A percentile compares a stretch with the other conserved stretches of the same genome.
These are phyloP conservation scores for Populus trichocarpa DNA, from an alignment of 441 rosid genomes.

Conservation along the genomic window DNA sequence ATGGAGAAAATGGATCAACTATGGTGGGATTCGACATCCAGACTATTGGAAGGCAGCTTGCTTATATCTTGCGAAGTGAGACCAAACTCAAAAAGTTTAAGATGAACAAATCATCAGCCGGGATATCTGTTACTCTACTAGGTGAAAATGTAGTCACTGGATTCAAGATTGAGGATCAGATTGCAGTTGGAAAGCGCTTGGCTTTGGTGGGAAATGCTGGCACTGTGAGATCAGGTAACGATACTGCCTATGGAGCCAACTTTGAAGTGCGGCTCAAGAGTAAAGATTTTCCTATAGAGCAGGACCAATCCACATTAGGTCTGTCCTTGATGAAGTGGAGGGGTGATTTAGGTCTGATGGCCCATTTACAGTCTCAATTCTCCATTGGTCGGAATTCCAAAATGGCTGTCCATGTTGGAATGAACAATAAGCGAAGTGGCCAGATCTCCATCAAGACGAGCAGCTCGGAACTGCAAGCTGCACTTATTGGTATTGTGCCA, in stretches of 20 bases:
- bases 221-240: slow-evolving; percentile 57
- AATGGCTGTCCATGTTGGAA: slow-evolving; percentile 75
- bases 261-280: slow-evolving; percentile 65
- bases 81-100: slow-evolving; percentile 67
- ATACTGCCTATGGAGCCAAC: slow-evolving; percentile 77
- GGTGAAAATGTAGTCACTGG: slow-evolving; percentile 80
- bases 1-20: slow-evolving; percentile 66
- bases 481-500: slow-evolving; percentile 63
- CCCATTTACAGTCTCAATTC: slow-evolving; percentile 79
- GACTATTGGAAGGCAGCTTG: slow-evolving; percentile 77
- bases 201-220: slow-evolving; percentile 73
- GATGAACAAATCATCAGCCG: slow-evolving; percentile 68
- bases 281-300: slow-evolving; percentile 80
- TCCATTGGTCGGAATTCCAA: slow-evolving; percentile 72
- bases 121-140: slow-evolving; percentile 66
- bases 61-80: slow-evolving; percentile 71
- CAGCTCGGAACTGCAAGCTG: slow-evolving; percentile 90
- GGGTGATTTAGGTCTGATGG: slow-evolving; percentile 85
- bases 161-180: slow-evolving; percentile 77
- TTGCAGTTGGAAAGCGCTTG: slow-evolving; percentile 62
- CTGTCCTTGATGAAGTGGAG: slow-evolving; percentile 90
- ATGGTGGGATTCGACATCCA: slow-evolving; percentile 92
- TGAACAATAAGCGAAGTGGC: slow-evolving; percentile 89
- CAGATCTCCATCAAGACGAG: slow-evolving; percentile 71
- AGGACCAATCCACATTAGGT: slow-evolving; percentile 76